Conservation (phyloP, 169 alveolate genomes). For the Eimeria maxima region DNA sequence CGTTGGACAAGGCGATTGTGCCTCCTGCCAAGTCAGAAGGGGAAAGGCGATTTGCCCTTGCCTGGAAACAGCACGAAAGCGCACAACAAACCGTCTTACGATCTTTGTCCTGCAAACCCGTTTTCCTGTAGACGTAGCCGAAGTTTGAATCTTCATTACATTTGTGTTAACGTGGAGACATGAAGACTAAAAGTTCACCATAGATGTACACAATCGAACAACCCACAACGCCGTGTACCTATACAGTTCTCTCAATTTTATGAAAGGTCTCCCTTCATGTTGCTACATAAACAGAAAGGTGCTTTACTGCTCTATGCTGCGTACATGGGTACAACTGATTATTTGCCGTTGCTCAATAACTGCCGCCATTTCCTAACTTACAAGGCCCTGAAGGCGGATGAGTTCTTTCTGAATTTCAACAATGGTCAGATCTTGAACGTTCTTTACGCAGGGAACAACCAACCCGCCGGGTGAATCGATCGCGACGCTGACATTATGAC, state of each 20-base stretch:
- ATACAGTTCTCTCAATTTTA: background rate
- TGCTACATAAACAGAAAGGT: too few relatives aligned
- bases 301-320: background rate
- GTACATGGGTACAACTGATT: background rate
- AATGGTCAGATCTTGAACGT: slow-evolving; percentile 93
- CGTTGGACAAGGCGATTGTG: slow-evolving; percentile 95
- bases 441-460: slow-evolving; percentile 96
- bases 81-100: background rate
- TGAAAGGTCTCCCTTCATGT: background rate
- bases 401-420: slow-evolving; percentile 94
- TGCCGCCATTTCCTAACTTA: background rate
- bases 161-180: background rate
- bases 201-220: background rate
- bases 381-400: slow-evolving; percentile 90
- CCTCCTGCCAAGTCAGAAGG: slow-evolving; percentile 95
- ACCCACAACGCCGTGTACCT: background rate
- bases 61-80: slow-evolving; percentile 53
- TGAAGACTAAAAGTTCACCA: background rate
- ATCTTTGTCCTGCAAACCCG: background rate
- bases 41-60: slow-evolving; percentile 85
- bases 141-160: background rate
- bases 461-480: slow-evolving; percentile 96
- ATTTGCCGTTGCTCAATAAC: background rate
- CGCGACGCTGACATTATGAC: slow-evolving; percentile 97
- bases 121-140: background rate